These are phyloP conservation scores for Arachnomyces sp. DNA, from an alignment of 2,329 filamentous ascomycete genomes.

Conservation along the genomic window DNA sequence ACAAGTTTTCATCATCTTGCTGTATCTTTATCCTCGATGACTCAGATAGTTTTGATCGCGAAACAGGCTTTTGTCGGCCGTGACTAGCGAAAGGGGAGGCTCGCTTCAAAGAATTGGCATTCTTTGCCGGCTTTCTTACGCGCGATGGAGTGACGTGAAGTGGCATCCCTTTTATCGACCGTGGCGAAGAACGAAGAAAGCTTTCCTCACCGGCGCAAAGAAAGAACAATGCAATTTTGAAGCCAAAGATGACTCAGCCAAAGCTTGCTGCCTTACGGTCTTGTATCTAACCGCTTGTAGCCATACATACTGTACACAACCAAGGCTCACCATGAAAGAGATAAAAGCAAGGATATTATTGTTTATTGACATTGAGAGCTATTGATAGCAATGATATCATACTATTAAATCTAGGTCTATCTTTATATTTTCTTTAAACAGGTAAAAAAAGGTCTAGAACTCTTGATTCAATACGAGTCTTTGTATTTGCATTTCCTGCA, in stretches of 20 bases:
- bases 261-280: no score
- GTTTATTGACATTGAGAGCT: no score
- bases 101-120: constrained; percentile 20
- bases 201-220: not conserved
- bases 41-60: constrained; percentile 11
- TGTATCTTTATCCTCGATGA: no score
- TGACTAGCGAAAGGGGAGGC: constrained; percentile 35
- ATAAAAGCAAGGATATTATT: no score
- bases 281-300: no score
- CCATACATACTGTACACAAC: no score
- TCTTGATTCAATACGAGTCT: not conserved
- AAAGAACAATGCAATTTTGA: not conserved
- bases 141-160: constrained; percentile 42
- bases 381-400: no score
- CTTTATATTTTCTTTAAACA: no score
- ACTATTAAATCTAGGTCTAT: no score
- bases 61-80: constrained; percentile 33
- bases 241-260: not conserved
- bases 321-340: no score
- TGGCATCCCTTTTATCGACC: constrained; percentile 29
- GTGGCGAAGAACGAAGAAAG: not conserved
- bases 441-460: constrained; percentile 6
- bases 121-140: constrained; percentile 32
- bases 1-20: no score
- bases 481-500: not conserved